Conservation (phyloP, 257 asterid genomes). For the Solanum rostratum region DNA sequence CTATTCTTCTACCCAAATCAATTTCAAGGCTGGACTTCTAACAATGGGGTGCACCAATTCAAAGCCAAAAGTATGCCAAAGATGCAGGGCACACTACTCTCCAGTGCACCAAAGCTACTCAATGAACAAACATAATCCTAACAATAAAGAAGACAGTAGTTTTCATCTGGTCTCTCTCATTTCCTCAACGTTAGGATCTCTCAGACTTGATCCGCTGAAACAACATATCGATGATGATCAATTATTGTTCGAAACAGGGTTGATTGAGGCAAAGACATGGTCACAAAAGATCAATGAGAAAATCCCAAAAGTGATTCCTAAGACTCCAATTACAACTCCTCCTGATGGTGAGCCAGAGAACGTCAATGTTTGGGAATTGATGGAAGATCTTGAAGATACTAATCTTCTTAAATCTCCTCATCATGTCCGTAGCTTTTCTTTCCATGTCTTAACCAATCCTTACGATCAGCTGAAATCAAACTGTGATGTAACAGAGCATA, state of each 20-base stretch:
- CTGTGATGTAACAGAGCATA: slow-evolving; percentile 3
- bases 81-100: not conserved
- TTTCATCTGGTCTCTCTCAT: slow-evolving; percentile 39
- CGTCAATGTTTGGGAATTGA: slow-evolving; percentile 83
- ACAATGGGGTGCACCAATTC: not conserved
- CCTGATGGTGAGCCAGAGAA: slow-evolving; percentile 72
- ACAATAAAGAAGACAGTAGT: slow-evolving; percentile 23
- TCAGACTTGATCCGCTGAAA: slow-evolving; percentile 27
- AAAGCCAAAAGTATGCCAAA: not conserved
- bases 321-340: slow-evolving; percentile 50
- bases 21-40: not conserved
- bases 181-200: slow-evolving; percentile 53
- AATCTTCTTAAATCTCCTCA: slow-evolving; percentile 39
- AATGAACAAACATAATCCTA: slow-evolving; percentile 24
- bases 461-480: slow-evolving; percentile 32
- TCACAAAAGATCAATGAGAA: slow-evolving; percentile 45
- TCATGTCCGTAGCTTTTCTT: slow-evolving; percentile 64
- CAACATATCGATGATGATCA: not conserved
- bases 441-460: slow-evolving; percentile 15
- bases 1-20: not conserved
- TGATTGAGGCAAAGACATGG: slow-evolving; percentile 63
- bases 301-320: slow-evolving; percentile 23
- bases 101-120: slow-evolving; percentile 51
- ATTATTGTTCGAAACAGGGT: not conserved
- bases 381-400: slow-evolving; percentile 77